Evolutionary conservation across 2,329 filamentous ascomycete species (phyloP).

Genomic region (Aspergillus bombycis): DNA sequence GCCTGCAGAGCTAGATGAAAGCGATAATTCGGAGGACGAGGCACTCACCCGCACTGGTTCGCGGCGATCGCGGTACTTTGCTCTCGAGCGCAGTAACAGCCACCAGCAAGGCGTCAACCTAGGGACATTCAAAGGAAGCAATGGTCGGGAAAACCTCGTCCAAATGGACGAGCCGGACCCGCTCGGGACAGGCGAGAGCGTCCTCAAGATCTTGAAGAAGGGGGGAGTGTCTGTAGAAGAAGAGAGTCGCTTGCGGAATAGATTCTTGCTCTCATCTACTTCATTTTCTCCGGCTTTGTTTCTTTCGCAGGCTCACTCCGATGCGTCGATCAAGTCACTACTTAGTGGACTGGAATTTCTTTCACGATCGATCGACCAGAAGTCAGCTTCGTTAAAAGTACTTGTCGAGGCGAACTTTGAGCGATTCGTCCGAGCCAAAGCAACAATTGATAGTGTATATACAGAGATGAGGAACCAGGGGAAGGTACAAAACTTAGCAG

Average conservation of each 20-base stretch:
- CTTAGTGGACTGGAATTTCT: slow-evolving; percentile 82
- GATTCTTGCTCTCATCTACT: slow-evolving; percentile 92
- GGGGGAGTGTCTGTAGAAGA: slow-evolving; percentile 82
- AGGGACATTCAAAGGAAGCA: slow-evolving; percentile 68
- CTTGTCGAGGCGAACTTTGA: slow-evolving; percentile 98
- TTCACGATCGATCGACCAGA: slow-evolving; percentile 92
- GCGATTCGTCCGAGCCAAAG: slow-evolving; percentile 94
- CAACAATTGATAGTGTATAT: slow-evolving; percentile 98
- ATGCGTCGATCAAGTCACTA: slow-evolving; percentile 79
- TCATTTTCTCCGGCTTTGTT: slow-evolving; percentile 92
- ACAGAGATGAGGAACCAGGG: slow-evolving; percentile 87
- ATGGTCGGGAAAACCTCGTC: slow-evolving; percentile 74
- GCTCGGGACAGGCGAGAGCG: slow-evolving; percentile 82
- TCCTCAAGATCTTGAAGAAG: slow-evolving; percentile 76
- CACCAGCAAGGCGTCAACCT: slow-evolving; percentile 67
- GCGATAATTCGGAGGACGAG: slow-evolving; percentile 67
- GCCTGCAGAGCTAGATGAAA: slow-evolving; percentile 79
- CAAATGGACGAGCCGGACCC: slow-evolving; percentile 93
- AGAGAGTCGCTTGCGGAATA: slow-evolving; percentile 78
- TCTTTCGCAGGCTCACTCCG: slow-evolving; percentile 86
- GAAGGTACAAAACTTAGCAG: slow-evolving; percentile 47
- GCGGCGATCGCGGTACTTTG: slow-evolving; percentile 76
- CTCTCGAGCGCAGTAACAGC: slow-evolving; percentile 75
- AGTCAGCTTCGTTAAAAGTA: slow-evolving; percentile 93
- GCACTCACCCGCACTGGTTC: slow-evolving; percentile 39